phyloP scores from a whole-genome alignment of 2,329 filamentous ascomycete genomes.

The Cladosporium sphaerospermum region DNA sequence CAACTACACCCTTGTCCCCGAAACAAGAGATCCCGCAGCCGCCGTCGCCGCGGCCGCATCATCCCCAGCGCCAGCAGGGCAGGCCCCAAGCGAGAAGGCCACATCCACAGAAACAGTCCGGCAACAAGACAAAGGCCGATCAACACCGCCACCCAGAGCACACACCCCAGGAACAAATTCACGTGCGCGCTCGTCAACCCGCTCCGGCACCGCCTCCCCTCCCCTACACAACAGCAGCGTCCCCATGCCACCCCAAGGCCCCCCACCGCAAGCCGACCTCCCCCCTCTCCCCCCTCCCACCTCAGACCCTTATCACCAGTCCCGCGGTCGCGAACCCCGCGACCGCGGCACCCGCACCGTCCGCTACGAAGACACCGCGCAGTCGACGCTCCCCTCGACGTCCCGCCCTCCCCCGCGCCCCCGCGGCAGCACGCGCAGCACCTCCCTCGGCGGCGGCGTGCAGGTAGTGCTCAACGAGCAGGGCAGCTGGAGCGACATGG shows the following conservation, averaged over 20 bases:
- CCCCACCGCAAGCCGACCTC: slow-evolving; percentile 15
- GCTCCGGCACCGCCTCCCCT: slow-evolving; percentile 44
- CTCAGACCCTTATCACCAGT: slow-evolving; percentile 14
- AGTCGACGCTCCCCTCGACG: slow-evolving; percentile 15
- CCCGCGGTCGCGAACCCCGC: slow-evolving; percentile 4
- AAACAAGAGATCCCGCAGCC: slow-evolving; percentile 50
- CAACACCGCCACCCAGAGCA: slow-evolving; percentile 29
- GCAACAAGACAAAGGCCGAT: slow-evolving; percentile 18
- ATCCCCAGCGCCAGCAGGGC: background rate
- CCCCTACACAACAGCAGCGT: slow-evolving; percentile 26
- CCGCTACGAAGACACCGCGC: slow-evolving; percentile 24
- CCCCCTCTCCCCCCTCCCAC: slow-evolving; percentile 13
- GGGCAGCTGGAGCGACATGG: slow-evolving; percentile 86
- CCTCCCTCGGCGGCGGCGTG: slow-evolving; percentile 74
- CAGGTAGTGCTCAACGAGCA: slow-evolving; percentile 86
- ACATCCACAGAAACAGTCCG: slow-evolving; percentile 1
- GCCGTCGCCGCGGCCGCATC: background rate
- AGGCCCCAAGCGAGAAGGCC: background rate
- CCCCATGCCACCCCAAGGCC: slow-evolving; percentile 6
- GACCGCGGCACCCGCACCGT: slow-evolving; percentile 20
- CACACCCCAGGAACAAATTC: slow-evolving; percentile 34
- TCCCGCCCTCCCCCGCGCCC: slow-evolving; percentile 34
- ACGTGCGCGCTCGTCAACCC: slow-evolving; percentile 38
- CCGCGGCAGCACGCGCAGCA: slow-evolving; percentile 61
- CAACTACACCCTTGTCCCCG: slow-evolving; percentile 81